A percentile compares a stretch with the other conserved stretches of the same genome.
Evolutionary conservation across 2,329 filamentous ascomycete genomes (phyloP).

Genomic region (Epicoccum sorghinum): DNA sequence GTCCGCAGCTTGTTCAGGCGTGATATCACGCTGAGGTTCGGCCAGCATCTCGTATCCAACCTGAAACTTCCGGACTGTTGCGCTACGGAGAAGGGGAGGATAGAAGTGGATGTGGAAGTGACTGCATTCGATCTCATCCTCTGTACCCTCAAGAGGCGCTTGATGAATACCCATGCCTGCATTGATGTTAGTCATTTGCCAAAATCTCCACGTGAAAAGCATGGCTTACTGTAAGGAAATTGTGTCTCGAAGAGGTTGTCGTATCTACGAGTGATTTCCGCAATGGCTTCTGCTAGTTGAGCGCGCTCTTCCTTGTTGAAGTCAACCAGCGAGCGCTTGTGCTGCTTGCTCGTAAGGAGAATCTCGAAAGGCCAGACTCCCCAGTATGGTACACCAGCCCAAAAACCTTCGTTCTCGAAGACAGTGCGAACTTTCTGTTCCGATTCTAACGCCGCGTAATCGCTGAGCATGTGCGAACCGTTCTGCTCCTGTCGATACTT

Average conservation of each 20-base stretch:
- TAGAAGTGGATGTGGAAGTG: constrained; percentile 99
- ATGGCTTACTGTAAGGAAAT: constrained; percentile 85
- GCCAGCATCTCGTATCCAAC: constrained; percentile 97
- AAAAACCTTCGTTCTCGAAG: constrained; percentile 83
- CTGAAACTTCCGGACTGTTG: constrained; percentile 93
- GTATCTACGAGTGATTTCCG: constrained; percentile 88
- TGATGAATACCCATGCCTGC: constrained; percentile 91
- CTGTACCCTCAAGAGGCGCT: constrained; percentile 80
- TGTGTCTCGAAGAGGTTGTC: constrained; percentile 97
- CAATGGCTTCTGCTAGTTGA: constrained; percentile 80
- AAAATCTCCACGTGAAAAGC: neutral
- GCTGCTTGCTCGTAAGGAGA: constrained; percentile 82
- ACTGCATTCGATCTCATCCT: constrained; percentile 83
- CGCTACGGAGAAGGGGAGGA: constrained; percentile 87
- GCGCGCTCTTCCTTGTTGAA: constrained; percentile 72
- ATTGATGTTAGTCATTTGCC: constrained; percentile 13
- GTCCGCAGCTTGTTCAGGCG: constrained; percentile 89
- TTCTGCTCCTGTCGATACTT: constrained; percentile 77
- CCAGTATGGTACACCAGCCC: constrained; percentile 97
- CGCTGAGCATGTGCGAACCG: constrained; percentile 78
- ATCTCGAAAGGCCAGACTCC: constrained; percentile 97
- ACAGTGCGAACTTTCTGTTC: constrained; percentile 84
- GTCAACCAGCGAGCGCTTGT: constrained; percentile 85
- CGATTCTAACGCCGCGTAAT: constrained; percentile 84
- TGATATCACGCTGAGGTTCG: constrained; percentile 98